Percentiles rank a stretch among this genome's conserved stretches.
phyloP scores from a whole-genome alignment of 805 yeast genomes.

The Sugiyamaella marilandica region DNA sequence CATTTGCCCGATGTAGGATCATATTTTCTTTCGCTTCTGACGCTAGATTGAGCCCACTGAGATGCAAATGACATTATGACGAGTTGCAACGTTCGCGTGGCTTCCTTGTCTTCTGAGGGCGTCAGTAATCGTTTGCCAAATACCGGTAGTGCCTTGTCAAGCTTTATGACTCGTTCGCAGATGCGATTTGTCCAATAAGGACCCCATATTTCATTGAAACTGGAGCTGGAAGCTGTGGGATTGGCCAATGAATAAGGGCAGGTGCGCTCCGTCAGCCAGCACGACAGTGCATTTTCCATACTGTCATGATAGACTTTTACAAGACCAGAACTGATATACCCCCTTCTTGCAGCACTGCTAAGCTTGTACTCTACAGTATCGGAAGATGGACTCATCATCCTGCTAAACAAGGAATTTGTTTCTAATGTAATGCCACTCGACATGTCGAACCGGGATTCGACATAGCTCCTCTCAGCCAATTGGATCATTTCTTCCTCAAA shows the following conservation, averaged over 20 bases:
- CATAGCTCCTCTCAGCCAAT: too few species aligned
- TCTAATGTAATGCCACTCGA: too few species aligned
- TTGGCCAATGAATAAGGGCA: not conserved
- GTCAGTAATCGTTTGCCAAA: not conserved
- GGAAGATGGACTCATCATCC: not conserved
- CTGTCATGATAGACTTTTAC: not conserved
- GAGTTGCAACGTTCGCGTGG: not conserved
- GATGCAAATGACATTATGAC: constrained; percentile 4
- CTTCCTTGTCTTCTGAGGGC: not conserved
- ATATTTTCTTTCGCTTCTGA: not conserved
- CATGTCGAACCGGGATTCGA: too few species aligned
- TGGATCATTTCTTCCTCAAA: too few species aligned
- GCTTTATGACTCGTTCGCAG: not conserved
- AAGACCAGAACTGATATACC: not conserved
- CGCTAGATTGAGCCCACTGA: constrained; percentile 7
- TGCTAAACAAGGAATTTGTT: too few species aligned
- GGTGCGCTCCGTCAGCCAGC: constrained; percentile 2
- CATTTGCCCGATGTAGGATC: not conserved
- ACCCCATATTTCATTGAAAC: not conserved
- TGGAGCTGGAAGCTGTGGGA: not conserved
- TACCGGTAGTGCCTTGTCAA: not conserved
- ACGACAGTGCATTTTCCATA: not conserved
- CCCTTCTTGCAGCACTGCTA: not conserved
- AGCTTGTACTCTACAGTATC: not conserved
- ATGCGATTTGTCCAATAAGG: not conserved